phyloP scores from a whole-genome alignment of 164 flowering plant species.

The Macadamia integrifolia region DNA sequence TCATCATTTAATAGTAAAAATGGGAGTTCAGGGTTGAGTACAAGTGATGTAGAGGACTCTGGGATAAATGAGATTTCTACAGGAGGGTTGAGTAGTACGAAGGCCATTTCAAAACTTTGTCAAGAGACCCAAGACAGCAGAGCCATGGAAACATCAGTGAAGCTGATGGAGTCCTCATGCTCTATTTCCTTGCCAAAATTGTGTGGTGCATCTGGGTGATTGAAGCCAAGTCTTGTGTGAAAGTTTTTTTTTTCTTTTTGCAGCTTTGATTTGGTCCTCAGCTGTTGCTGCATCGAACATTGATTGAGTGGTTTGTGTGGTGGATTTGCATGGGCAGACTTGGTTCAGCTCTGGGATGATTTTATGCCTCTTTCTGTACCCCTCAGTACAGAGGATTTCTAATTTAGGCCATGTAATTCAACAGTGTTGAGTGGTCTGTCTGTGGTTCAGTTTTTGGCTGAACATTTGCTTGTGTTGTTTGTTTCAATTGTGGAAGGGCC shows the following conservation, averaged over 20 bases:
- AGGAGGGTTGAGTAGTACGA: slow-evolving; percentile 9
- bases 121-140: slow-evolving; percentile 12
- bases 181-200: slow-evolving; percentile 9
- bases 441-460: too few species aligned
- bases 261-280: background rate
- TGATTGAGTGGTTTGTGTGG: slow-evolving; percentile 19
- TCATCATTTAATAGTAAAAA: slow-evolving; percentile 5
- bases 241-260: slow-evolving; percentile 20
- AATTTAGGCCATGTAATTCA: slow-evolving; percentile 1
- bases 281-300: slow-evolving; percentile 9
- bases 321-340: slow-evolving; percentile 9
- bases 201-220: slow-evolving; percentile 9
- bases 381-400: slow-evolving; percentile 10
- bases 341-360: slow-evolving; percentile 42
- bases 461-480: too few species aligned
- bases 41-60: slow-evolving; percentile 26
- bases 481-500: too few species aligned
- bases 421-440: background rate
- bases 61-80: slow-evolving; percentile 14
- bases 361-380: slow-evolving; percentile 11
- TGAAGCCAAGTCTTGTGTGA: slow-evolving; percentile 1
- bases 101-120: slow-evolving; percentile 3
- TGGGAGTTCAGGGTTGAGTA: too few species aligned
- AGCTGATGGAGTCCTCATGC: slow-evolving; percentile 14
- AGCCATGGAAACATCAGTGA: slow-evolving; percentile 30